Base-by-base conservation (phyloP, 1,284 basidiomycete species). In the Malassezia caprae region DNA sequence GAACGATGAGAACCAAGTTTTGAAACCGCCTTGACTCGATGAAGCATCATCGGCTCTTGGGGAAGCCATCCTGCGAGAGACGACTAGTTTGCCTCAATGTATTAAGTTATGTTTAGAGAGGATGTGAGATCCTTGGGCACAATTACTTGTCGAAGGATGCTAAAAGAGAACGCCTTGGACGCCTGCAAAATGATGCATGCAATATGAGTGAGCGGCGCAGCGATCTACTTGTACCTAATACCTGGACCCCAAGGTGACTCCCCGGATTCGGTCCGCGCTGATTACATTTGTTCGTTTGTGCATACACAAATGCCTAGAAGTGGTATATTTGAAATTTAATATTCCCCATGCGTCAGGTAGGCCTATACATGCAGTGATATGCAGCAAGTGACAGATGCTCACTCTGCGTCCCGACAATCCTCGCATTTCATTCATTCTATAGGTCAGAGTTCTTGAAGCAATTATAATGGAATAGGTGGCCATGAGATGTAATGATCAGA, bases 1-100 rank as follows among this genome's bases (percentile, higher is more conserved):
- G 37, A 56, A 47, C 30, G 54, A 32, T 27, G 43, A 30, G 48
- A 48, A 56, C 53, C 53, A 55, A 10, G 54, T 51, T 24, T 37
- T 43, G 12, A 51, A 43, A 13, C 41, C 44, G 5, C 26, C 17
- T 11, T 19, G 30, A 31, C 19, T 32, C 6, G 42, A 17, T n/a
- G 19, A 11, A 6, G 39, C 8, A 13, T 55, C 53, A 39, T 56
- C 53, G 15, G 19, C 12, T 32, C 46, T 23, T 26, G 46, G 34
- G 15, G 46, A 48, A 21, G 32, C 34, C 46, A 48, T 48, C n/a
- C 12, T 48, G 17, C 21, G 12, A 48, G 15, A 39, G 37, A 10
- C 10, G 37, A 15, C n/a, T 19, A 4, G n/a, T 39, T 8, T 39
- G 37, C 19, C 19, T 15, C 37, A 12, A 21, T 15, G 21, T 23